phyloP scores from a whole-genome alignment of 805 yeast species.

The Pichia membranifaciens region DNA sequence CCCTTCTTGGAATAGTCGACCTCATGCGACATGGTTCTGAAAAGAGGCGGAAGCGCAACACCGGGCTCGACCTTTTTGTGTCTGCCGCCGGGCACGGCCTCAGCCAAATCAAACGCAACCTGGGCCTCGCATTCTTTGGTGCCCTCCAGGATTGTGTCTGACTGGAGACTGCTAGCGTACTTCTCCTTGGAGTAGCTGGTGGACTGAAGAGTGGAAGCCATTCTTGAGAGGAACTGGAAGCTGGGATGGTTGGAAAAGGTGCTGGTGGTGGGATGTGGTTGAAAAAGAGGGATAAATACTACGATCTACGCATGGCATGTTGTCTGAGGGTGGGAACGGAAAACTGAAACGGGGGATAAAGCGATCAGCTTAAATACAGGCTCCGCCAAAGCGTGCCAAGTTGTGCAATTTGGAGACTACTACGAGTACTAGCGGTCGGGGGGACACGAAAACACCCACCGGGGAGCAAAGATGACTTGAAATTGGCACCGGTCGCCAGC shows the following conservation, averaged over 20 bases:
- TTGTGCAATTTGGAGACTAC: background rate
- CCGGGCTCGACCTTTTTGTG: background rate
- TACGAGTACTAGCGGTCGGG: background rate
- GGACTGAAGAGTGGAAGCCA: too few species aligned
- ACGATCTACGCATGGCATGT: background rate
- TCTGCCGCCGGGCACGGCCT: background rate
- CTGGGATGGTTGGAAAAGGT: too few species aligned
- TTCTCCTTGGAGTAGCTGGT: too few species aligned
- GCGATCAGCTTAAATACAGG: background rate
- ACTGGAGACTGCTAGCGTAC: too few species aligned
- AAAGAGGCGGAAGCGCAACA: constrained; percentile 1
- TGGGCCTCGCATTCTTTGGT: background rate
- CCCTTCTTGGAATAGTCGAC: constrained; percentile 1
- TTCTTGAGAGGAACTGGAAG: too few species aligned
- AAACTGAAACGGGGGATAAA: background rate
- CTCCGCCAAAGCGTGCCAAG: too few species aligned
- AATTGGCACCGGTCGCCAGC: background rate
- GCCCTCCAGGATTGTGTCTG: background rate
- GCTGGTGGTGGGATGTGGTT: background rate
- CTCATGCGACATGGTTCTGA: constrained; percentile 1
- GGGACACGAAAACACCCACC: background rate
- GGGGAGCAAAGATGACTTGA: background rate
- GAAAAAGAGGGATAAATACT: background rate
- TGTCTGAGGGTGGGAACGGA: background rate
- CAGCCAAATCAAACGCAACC: background rate